Conservation (phyloP, 805 yeast species). For the Saccharomycopsis babjevae region DNA sequence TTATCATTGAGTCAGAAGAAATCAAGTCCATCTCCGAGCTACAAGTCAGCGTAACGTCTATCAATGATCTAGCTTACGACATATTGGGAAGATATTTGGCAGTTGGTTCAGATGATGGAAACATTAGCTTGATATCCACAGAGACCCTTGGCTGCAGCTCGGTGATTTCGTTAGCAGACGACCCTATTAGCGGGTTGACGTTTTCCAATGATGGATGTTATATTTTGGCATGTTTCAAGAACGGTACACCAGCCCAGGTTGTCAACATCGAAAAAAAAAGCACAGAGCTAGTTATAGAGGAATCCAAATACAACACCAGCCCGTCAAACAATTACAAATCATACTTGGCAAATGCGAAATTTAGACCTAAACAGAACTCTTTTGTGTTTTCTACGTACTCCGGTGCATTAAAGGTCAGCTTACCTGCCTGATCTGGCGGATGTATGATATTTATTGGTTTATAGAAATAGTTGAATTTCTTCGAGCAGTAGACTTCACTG, state of each 20-base stretch:
- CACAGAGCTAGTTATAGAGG: slow-evolving; percentile 1
- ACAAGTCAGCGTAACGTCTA: slow-evolving; percentile 6
- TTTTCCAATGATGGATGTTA: slow-evolving; percentile 11
- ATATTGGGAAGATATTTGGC: slow-evolving; percentile 6
- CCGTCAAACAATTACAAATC: background rate
- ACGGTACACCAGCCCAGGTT: slow-evolving; percentile 5
- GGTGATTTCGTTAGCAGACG: slow-evolving; percentile 11
- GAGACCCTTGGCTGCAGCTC: slow-evolving; percentile 11
- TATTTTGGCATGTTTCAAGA: slow-evolving; percentile 9
- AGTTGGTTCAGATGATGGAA: slow-evolving; percentile 12
- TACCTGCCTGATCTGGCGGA: background rate
- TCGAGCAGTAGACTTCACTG: no score
- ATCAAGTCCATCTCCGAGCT: background rate
- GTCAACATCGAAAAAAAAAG: slow-evolving; percentile 2
- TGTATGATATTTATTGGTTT: no score
- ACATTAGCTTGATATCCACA: slow-evolving; percentile 7
- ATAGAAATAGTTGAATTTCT: no score
- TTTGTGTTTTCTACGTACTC: slow-evolving; percentile 6
- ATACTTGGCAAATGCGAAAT: slow-evolving; percentile 3
- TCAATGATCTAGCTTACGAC: slow-evolving; percentile 10
- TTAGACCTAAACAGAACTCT: slow-evolving; percentile 8
- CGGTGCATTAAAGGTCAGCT: slow-evolving; percentile 2
- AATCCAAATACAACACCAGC: slow-evolving; percentile 1
- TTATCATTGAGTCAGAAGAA: background rate
- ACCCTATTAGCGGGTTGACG: slow-evolving; percentile 7